A percentile compares a stretch with the other conserved stretches of the same genome.
Conservation (phyloP, 108 stramenopile species). For the Epipyxis sp. region DNA sequence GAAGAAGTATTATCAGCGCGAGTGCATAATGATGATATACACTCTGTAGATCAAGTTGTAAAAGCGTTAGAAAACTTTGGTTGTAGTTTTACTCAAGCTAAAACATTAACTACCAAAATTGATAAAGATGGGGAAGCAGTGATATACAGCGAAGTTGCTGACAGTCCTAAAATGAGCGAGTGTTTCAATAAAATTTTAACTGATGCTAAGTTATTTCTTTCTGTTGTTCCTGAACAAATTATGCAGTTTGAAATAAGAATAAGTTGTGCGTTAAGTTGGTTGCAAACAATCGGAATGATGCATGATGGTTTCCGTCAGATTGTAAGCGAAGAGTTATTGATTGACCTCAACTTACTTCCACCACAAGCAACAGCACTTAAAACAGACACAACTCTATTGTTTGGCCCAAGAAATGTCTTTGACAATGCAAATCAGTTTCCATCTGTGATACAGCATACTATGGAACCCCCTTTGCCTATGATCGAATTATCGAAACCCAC, state of each 20-base stretch:
- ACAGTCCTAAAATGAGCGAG: not conserved
- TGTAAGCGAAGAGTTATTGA: not conserved
- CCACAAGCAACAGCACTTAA: not conserved
- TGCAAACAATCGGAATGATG: not conserved
- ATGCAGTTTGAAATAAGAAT: not conserved
- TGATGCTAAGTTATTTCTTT: not conserved
- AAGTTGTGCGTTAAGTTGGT: not conserved
- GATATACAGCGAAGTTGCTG: slow-evolving; percentile 8
- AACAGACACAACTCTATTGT: not conserved
- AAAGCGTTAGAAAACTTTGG: slow-evolving; percentile 57
- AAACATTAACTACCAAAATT: slow-evolving; percentile 34
- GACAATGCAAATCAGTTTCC: not conserved
- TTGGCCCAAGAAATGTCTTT: not conserved
- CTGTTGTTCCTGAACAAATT: not conserved
- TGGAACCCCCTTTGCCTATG: too few relatives aligned
- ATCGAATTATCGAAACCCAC: not conserved
- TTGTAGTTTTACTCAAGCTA: not conserved
- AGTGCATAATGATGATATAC: slow-evolving; percentile 96
- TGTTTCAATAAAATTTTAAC: not conserved
- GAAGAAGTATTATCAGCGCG: slow-evolving; percentile 58
- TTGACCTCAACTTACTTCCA: not conserved
- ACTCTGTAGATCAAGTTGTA: slow-evolving; percentile 89
- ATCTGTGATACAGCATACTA: too few relatives aligned
- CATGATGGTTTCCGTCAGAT: not conserved
- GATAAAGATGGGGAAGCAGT: slow-evolving; percentile 38